phyloP scores from a whole-genome alignment of 2,329 filamentous ascomycete species.

The Thelonectria rubi region DNA sequence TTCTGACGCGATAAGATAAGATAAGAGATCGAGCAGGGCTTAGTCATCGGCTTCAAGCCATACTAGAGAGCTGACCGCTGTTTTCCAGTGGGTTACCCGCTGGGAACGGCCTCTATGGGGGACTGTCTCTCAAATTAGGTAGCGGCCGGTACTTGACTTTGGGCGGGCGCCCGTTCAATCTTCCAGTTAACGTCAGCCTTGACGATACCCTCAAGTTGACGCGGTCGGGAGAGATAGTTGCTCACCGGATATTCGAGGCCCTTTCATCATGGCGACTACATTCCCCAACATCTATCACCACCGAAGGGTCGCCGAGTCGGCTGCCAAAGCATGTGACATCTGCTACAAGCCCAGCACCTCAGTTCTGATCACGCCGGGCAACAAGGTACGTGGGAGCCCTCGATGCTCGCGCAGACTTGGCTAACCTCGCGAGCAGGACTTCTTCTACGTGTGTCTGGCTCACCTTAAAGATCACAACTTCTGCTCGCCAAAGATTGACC shows the following conservation, averaged over 20 bases:
- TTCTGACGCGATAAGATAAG: conserved; percentile 42
- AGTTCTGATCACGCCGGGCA: conserved; percentile 88
- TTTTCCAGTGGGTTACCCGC: conserved; percentile 28
- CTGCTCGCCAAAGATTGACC: conserved; percentile 77
- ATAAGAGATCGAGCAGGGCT: conserved; percentile 26
- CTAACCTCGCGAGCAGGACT: conserved; percentile 61
- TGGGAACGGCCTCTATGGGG: background rate
- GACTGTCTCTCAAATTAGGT: conserved; percentile 2
- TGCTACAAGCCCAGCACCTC: conserved; percentile 90
- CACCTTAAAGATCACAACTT: conserved; percentile 88
- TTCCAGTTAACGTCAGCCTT: conserved; percentile 22
- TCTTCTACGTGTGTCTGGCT: conserved; percentile 87
- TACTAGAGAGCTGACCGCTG: conserved; percentile 7
- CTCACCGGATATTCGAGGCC: too few species aligned
- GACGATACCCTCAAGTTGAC: conserved; percentile 6
- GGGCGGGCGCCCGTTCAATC: background rate
- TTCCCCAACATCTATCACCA: conserved; percentile 86
- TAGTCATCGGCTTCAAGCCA: conserved; percentile 32
- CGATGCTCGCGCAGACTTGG: conserved; percentile 4
- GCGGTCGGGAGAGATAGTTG: too few species aligned
- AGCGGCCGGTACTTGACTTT: background rate
- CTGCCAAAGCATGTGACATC: conserved; percentile 85
- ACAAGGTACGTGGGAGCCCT: conserved; percentile 69
- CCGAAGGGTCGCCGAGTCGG: conserved; percentile 85
- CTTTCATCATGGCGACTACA: conserved; percentile 55